Percentiles rank a stretch among this genome's conserved stretches.
Evolutionary conservation across 2,329 filamentous ascomycete species (phyloP).

Genomic region (Fusarium heterosporum): DNA sequence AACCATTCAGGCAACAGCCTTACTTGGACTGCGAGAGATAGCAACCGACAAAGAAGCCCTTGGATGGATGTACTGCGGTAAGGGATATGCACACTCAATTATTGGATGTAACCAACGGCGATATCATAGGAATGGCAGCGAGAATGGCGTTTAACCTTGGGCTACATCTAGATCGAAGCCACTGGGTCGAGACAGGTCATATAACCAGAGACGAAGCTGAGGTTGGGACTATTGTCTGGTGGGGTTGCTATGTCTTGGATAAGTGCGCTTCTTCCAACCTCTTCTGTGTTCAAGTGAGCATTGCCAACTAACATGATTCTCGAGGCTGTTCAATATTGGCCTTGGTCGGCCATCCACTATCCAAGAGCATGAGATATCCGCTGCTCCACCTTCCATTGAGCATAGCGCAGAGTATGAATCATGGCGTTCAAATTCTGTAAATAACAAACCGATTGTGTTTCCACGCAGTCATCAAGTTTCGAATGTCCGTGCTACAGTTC

Average conservation of each 20-base stretch:
- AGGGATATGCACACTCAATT: background rate
- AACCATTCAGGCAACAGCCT: background rate
- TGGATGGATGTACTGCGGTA: constrained; percentile 10
- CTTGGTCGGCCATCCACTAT: constrained; percentile 1
- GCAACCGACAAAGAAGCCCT: constrained; percentile 1
- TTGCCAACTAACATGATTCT: background rate
- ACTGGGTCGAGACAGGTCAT: background rate
- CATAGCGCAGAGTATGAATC: background rate
- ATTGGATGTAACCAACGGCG: background rate
- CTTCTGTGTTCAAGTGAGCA: fast-evolving
- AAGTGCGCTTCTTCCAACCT: background rate
- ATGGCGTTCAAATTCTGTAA: fast-evolving
- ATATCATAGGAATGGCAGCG: background rate
- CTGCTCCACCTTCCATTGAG: background rate
- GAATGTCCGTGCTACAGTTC: background rate
- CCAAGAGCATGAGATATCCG: background rate
- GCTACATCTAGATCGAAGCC: background rate
- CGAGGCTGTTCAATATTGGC: background rate
- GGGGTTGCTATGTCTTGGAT: background rate
- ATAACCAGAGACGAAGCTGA: background rate
- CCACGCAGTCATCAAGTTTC: background rate
- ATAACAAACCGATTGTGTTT: background rate
- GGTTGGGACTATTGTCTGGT: background rate
- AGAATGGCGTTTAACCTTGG: constrained; percentile 8
- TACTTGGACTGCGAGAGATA: background rate